Evolutionary conservation across 768 basidiomycete genomes (phyloP).

Genomic region (Hygrocybe punicea): DNA sequence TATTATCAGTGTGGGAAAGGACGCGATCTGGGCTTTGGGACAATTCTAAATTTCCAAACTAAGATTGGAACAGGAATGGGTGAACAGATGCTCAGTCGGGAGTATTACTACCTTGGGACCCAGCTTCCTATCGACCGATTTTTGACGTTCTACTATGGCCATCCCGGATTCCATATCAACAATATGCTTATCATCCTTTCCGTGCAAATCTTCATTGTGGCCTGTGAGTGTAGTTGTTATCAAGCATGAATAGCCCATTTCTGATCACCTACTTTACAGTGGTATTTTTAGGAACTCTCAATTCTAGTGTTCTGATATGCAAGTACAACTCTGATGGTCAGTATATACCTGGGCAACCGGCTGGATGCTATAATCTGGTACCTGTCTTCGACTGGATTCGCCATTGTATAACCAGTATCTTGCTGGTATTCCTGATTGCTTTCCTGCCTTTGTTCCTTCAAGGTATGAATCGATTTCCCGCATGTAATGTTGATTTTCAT

Average conservation of each 20-base stretch:
- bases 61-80: constrained; percentile 99
- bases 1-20: constrained; percentile 99
- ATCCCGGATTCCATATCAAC: constrained; percentile 99
- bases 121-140: constrained; percentile 98
- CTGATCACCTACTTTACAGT: constrained; percentile 46
- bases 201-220: constrained; percentile 91
- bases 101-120: constrained; percentile 98
- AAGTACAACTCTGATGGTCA: constrained; percentile 68
- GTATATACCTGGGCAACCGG: constrained; percentile 66
- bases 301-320: constrained; percentile 77
- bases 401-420: constrained; percentile 95
- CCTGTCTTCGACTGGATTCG: constrained; percentile 96
- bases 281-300: constrained; percentile 92
- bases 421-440: constrained; percentile 97
- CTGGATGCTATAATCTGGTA: constrained; percentile 88
- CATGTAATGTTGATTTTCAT: constrained; percentile 8
- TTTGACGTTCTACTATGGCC: constrained; percentile 99
- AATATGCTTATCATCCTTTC: constrained; percentile 98
- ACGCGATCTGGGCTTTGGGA: constrained; percentile 97
- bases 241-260: constrained; percentile 1
- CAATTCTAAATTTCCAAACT: constrained; percentile 98
- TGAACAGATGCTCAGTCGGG: constrained; percentile 97
- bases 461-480: constrained; percentile 48
- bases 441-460: constrained; percentile 94
- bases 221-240: constrained; percentile 55